Conservation (phyloP, 148 eudicot species). For the Gaultheria prostrata region DNA sequence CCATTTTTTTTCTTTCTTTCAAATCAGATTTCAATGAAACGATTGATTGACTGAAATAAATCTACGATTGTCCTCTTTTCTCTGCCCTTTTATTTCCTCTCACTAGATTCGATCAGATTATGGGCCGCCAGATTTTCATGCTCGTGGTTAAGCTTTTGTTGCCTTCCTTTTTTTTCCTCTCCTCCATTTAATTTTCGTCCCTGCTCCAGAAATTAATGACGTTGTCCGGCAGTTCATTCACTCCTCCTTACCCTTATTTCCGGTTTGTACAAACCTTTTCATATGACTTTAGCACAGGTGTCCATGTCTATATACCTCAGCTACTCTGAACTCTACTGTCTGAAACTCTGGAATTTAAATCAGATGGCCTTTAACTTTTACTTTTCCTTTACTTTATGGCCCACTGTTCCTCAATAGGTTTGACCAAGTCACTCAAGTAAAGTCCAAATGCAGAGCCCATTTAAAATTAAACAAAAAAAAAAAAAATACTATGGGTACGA, state of each 20-base stretch:
- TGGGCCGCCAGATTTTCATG: conserved; percentile 44
- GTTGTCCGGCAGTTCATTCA: conserved; percentile 19
- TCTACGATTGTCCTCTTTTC: conserved; percentile 35
- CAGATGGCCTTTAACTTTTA: conserved; percentile 26
- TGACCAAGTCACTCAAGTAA: conserved; percentile 51
- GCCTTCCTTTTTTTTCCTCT: background rate
- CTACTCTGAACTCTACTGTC: conserved; percentile 41
- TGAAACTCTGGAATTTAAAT: conserved; percentile 24
- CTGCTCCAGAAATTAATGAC: background rate
- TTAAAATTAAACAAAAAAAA: background rate
- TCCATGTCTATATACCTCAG: conserved; percentile 13
- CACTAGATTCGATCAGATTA: conserved; percentile 33
- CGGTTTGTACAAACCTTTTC: background rate
- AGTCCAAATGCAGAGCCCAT: conserved; percentile 31
- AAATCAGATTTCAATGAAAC: conserved; percentile 30
- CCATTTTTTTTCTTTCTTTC: conserved; percentile 25
- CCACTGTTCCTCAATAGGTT: conserved; percentile 26
- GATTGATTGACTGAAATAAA: conserved; percentile 31
- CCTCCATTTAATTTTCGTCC: background rate
- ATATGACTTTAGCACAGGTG: background rate
- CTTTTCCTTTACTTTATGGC: conserved; percentile 27
- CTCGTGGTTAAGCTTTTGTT: background rate
- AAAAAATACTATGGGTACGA: no score
- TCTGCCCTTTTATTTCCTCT: conserved; percentile 16
- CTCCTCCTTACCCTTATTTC: conserved; percentile 4